Evolutionary conservation across 805 yeast species (phyloP), one percentile per base, ranked within the genome.

Genomic region (Schwanniomyces sp.): DNA sequence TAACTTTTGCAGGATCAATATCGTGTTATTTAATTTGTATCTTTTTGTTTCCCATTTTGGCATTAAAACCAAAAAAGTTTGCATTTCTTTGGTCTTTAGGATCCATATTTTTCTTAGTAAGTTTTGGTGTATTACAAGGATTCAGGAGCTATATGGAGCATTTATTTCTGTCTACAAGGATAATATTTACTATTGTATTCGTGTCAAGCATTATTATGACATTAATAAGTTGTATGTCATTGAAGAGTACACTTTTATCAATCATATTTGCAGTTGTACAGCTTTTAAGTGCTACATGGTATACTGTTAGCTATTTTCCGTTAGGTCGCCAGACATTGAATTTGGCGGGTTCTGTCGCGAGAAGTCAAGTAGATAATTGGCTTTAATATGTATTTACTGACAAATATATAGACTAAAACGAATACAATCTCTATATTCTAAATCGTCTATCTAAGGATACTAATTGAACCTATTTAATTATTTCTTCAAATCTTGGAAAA

Each of bases 21-120:
- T 64, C 69, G 41, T 74, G 78, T 52, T 74, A 72, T 52, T 43
- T 69, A 45, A 72, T 74, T 39, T 74, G 77, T 54, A 64, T 70
- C 40, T 74, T 73, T 49, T 60, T 72, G 43, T 72, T 71, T 62
- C 78, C 78, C 5, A 64, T 74, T 26, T 58, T 75, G 40, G 56
- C 70, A 25, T 57, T 72, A 41, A 74, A 70, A 54, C 79, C 79
- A 2, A 56, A 75, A 37, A 74, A 73, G 52, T 74, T 74, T 59
- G 78, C 78, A 25, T 52, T 74, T n/a, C 59, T 75, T 44, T 75
- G 79, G 78, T 72, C 78, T 8, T 54, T 73, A 34, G 79, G 79
- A 2, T 70, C 76, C 14, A 69, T 75, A 14, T 70, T 74, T 57
- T 74, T 75, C 59, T 56, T 75, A 52, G 68, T 73, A 8, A 72